Conservation (phyloP, 164 flowering plant species). For the Magnolia officinalis region DNA sequence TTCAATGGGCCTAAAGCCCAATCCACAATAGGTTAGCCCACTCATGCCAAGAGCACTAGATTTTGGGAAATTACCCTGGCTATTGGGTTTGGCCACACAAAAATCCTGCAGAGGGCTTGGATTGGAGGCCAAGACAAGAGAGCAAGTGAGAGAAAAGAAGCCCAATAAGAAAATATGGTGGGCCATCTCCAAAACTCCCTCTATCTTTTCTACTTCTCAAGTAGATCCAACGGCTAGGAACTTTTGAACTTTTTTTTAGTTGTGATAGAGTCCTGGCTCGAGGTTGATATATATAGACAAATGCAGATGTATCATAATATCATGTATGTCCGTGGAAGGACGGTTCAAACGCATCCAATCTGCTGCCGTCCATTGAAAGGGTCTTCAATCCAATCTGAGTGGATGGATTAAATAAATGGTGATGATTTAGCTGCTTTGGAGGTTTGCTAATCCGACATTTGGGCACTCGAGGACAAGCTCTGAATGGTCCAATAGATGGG, state of each 20-base stretch:
- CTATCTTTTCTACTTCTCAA: not conserved
- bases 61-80: conserved; percentile 9
- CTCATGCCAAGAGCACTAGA: not conserved
- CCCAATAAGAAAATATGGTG: not conserved
- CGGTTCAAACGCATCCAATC: not conserved
- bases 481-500: too few relatives aligned
- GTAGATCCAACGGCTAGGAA: not conserved
- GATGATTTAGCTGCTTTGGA: too few relatives aligned
- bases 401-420: too few relatives aligned
- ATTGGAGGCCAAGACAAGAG: conserved; percentile 16
- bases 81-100: conserved; percentile 16
- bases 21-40: not conserved
- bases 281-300: not conserved
- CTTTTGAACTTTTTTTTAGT: not conserved
- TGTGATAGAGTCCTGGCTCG: not conserved
- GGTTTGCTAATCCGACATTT: too few relatives aligned
- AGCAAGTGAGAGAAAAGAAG: conserved; percentile 11
- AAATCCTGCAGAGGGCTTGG: conserved; percentile 29
- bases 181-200: not conserved
- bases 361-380: not conserved
- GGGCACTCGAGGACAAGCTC: too few relatives aligned
- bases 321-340: not conserved
- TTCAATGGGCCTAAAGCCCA: not conserved
- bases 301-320: not conserved
- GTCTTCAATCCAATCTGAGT: not conserved